phyloP scores from a whole-genome alignment of 2,329 filamentous ascomycete species.

The Coniochaeta hoffmannii region DNA sequence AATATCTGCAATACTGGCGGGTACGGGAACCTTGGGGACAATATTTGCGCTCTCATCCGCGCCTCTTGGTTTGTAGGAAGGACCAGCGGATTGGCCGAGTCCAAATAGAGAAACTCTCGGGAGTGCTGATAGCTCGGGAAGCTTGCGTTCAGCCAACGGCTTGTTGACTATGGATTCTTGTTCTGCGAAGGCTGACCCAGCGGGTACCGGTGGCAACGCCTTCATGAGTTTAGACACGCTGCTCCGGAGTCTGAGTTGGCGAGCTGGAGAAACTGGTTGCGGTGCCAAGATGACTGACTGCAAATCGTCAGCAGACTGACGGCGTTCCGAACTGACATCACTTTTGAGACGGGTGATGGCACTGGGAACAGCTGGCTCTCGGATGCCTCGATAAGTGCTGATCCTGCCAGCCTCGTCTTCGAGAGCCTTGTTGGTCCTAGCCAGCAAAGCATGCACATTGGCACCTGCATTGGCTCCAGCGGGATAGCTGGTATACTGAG shows the following conservation, averaged over 20 bases:
- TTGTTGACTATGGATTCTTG: conserved; percentile 3
- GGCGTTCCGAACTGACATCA: not conserved
- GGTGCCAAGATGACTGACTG: conserved; percentile 30
- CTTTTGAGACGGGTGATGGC: not conserved
- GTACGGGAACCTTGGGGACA: no score
- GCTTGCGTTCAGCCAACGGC: conserved; percentile 3
- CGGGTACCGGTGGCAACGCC: conserved; percentile 38
- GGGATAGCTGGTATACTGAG: not conserved
- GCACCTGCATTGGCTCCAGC: not conserved
- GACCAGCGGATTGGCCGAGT: not conserved
- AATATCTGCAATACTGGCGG: no score
- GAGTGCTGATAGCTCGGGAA: conserved; percentile 2
- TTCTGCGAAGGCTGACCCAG: conserved; percentile 3
- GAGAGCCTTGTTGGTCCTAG: not conserved
- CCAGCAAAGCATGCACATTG: not conserved
- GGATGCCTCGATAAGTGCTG: not conserved
- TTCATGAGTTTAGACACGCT: conserved; percentile 43
- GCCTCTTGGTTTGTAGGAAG: not conserved
- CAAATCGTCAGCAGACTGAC: not conserved
- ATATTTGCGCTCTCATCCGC: not conserved
- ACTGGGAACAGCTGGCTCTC: not conserved
- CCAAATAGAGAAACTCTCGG: not conserved
- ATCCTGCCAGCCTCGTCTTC: not conserved
- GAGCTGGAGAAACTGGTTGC: conserved; percentile 39
- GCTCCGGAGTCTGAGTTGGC: conserved; percentile 23